Conservation (phyloP, 768 basidiomycete genomes). For the Holtermanniella nyarrowii region DNA sequence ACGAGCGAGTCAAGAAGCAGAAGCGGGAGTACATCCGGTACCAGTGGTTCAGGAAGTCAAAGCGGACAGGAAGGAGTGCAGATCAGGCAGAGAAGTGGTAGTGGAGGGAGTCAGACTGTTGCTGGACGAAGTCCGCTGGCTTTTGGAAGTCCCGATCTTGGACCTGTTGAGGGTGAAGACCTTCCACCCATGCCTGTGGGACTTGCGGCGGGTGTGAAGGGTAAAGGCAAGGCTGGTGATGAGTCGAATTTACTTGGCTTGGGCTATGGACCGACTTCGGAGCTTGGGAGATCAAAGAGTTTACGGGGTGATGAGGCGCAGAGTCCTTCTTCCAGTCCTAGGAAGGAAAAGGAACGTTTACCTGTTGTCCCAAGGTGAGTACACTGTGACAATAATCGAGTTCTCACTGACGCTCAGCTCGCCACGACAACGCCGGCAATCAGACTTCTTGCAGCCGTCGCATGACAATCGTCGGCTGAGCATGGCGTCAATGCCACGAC, state of each 20-base stretch:
- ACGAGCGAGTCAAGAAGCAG: conserved; percentile 6
- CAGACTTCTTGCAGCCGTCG: conserved; percentile 30
- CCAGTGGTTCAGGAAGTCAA: conserved; percentile 9
- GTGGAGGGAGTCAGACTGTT: background rate
- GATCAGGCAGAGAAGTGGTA: background rate
- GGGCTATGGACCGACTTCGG: conserved; percentile 9
- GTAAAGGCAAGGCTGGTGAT: conserved; percentile 1
- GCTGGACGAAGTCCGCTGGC: conserved; percentile 16
- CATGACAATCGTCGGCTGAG: conserved; percentile 16
- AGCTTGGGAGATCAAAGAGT: conserved; percentile 18
- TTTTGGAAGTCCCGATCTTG: conserved; percentile 23
- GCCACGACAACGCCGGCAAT: conserved; percentile 21
- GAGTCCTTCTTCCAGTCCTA: conserved; percentile 26
- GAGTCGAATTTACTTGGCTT: conserved; percentile 21
- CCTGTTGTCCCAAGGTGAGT: conserved; percentile 20
- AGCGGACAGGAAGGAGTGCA: conserved; percentile 5
- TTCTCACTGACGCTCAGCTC: conserved; percentile 10
- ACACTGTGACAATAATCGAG: background rate
- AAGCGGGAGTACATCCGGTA: conserved; percentile 4
- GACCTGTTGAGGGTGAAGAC: conserved; percentile 6
- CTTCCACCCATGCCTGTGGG: background rate
- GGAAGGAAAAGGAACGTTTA: conserved; percentile 16
- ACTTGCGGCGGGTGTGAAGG: conserved; percentile 3
- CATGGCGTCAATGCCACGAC: conserved; percentile 9
- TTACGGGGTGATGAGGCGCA: conserved; percentile 11